Evolutionary conservation across 805 yeast species (phyloP), one percentile per base, ranked within the genome.

Genomic region (Tetrapisispora arboricola): DNA sequence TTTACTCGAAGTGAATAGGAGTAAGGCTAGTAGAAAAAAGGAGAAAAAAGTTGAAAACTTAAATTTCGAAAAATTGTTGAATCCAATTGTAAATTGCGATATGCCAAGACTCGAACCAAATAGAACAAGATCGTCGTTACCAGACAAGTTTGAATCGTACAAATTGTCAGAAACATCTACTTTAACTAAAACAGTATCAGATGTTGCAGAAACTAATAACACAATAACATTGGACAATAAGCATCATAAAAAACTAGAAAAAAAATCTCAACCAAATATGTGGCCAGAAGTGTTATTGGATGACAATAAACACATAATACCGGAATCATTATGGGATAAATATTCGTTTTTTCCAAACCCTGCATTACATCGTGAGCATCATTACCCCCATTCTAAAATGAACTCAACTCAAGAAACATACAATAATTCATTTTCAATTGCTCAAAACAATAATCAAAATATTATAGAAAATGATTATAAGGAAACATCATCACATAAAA

Each of bases 291-390:
- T 90, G n/a, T 78, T 84, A 1, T 68, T 90, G 26, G 88, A 86
- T 58, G 97, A 90, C 54, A 90, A 90, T 60, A 80, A 76, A 44
- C 98, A 90, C 60, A 88, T 90, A 41, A 80, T 90, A 25, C 96
- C 97, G 0, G 81, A 80, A 42, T 78, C 87, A 3, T 60, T 85
- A 46, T 75, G 86, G 76, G 71, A 71, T 44, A 76, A 73, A 41
- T 80, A 76, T 52, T 72, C 84, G 5, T 46, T 48, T n/a, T 63
- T 66, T 6, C 58, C 67, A 26, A 54, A 59, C 39, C 48, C 65
- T 29, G 56, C 60, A 4, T 63, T 64, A 8, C 19, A 27, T 15
- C 15, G 15, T n/a, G 12, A 21, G 28, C 20, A 36, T 28, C 47
- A 49, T 12, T 28, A 29, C 24, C 24, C 38, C 12, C 22, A 21